Conservation (phyloP, 352 stramenopile genomes). For the Phytopythium chamaehyphon region DNA sequence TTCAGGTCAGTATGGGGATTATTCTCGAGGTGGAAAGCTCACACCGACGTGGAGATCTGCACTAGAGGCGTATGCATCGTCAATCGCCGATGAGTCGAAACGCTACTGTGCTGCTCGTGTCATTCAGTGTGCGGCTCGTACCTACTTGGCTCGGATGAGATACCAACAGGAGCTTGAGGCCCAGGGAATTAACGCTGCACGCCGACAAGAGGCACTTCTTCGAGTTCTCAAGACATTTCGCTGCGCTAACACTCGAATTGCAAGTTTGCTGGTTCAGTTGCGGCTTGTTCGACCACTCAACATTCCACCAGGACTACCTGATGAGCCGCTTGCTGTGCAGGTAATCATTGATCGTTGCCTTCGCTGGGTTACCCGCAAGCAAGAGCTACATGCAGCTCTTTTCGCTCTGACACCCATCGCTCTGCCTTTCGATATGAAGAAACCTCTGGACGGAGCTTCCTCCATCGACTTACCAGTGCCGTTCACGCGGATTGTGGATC, state of each 20-base stretch:
- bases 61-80: conserved; percentile 57
- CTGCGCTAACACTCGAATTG: conserved; percentile 61
- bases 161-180: conserved; percentile 63
- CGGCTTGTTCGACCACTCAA: conserved; percentile 55
- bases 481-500: conserved; percentile 52
- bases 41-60: conserved; percentile 44
- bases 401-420: conserved; percentile 37
- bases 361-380: conserved; percentile 35
- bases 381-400: conserved; percentile 52
- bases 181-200: conserved; percentile 60
- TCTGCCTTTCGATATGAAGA: neutral
- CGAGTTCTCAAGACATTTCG: conserved; percentile 44
- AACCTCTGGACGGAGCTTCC: conserved; percentile 10
- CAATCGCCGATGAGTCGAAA: conserved; percentile 62
- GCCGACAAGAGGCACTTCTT: conserved; percentile 53
- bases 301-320: conserved; percentile 38
- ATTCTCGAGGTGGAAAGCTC: conserved; percentile 25
- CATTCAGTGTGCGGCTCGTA: conserved; percentile 67
- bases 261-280: conserved; percentile 65
- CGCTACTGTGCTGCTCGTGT: conserved; percentile 57
- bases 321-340: conserved; percentile 60
- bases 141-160: conserved; percentile 60
- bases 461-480: conserved; percentile 46
- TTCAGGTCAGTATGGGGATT: conserved; percentile 35
- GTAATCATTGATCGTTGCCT: conserved; percentile 54